phyloP scores from a whole-genome alignment of 768 basidiomycete species.

The Gloeopeniophorella convolvens region DNA sequence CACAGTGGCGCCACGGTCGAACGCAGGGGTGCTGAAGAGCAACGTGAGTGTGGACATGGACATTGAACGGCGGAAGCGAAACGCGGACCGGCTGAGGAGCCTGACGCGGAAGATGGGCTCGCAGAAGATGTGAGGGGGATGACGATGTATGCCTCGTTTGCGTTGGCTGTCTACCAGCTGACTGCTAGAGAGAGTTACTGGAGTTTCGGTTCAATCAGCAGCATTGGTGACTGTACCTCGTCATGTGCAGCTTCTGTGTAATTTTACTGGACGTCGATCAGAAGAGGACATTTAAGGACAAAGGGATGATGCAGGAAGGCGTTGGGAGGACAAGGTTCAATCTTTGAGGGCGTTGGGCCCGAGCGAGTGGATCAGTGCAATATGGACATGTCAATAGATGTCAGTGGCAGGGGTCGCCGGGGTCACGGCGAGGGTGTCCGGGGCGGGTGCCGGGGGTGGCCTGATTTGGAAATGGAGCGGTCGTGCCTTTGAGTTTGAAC shows the following conservation, averaged over 20 bases:
- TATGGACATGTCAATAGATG: too few species aligned
- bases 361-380: too few species aligned
- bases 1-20: constrained; percentile 65
- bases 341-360: too few species aligned
- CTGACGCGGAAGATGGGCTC: constrained; percentile 44
- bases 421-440: too few species aligned
- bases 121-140: constrained; percentile 9
- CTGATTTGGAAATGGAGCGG: constrained; percentile 8
- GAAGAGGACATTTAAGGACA: too few species aligned
- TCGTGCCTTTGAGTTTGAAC: constrained; percentile 19
- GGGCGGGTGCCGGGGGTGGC: too few species aligned
- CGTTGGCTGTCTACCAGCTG: too few species aligned
- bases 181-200: too few species aligned
- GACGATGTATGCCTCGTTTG: not conserved
- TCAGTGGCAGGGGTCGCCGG: too few species aligned
- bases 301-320: too few species aligned
- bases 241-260: constrained; percentile 5
- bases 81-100: constrained; percentile 63
- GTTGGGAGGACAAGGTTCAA: too few species aligned
- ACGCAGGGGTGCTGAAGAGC: constrained; percentile 43
- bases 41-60: constrained; percentile 66
- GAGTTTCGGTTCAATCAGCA: not conserved
- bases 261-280: too few species aligned
- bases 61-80: constrained; percentile 64
- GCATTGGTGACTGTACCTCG: not conserved